Conservation (phyloP, 1,284 basidiomycete genomes). For the Marasmius tenuissimus region DNA sequence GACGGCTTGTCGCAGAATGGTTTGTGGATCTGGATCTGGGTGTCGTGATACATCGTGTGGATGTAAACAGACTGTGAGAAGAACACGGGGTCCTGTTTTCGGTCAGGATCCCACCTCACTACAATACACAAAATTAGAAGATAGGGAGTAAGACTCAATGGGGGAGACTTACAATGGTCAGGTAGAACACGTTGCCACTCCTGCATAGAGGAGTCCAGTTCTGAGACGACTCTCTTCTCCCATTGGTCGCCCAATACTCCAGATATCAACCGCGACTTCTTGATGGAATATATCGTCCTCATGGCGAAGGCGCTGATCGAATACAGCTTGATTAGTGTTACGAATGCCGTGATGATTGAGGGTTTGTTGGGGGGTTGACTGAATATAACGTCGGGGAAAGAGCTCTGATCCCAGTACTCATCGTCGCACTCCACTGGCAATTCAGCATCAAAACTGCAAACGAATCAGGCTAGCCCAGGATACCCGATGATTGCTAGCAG, state of each 20-base stretch:
- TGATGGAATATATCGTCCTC: constrained; percentile 51
- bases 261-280: constrained; percentile 35
- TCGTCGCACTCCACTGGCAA: constrained; percentile 51
- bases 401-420: constrained; percentile 39
- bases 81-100: constrained; percentile 30
- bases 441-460: constrained; percentile 47
- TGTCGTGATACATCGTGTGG: constrained; percentile 48
- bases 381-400: constrained; percentile 22
- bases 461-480: background rate
- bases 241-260: constrained; percentile 36
- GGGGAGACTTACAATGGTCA: constrained; percentile 30
- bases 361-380: constrained; percentile 32
- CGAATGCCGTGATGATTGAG: constrained; percentile 36
- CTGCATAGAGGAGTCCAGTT: constrained; percentile 48
- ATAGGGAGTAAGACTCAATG: background rate
- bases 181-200: constrained; percentile 49
- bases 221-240: constrained; percentile 43
- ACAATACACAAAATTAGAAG: background rate
- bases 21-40: constrained; percentile 54
- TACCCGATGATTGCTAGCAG: background rate
- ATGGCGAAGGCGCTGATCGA: constrained; percentile 45
- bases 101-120: constrained; percentile 48
- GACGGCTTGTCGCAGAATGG: constrained; percentile 42
- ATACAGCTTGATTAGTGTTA: constrained; percentile 40
- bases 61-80: constrained; percentile 51